These are phyloP conservation scores for Phytophthora agathidicida DNA, from an alignment of 352 stramenopile genomes.

Conservation along the genomic window DNA sequence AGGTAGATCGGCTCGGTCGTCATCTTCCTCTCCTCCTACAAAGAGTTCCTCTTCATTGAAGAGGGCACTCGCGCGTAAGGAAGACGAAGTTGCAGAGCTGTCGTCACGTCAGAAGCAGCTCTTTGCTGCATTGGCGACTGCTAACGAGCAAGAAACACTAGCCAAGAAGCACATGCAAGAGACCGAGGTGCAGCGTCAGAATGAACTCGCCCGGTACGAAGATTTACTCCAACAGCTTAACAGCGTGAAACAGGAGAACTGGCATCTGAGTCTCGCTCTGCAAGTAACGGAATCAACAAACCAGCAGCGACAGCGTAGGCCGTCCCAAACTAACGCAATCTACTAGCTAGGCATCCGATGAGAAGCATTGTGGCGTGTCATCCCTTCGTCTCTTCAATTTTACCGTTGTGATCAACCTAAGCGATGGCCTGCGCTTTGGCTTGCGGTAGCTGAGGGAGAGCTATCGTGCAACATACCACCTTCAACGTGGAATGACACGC, in stretches of 20 bases:
- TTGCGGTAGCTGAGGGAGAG: too few relatives aligned
- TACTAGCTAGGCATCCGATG: conserved; percentile 9
- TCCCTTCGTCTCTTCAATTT: too few relatives aligned
- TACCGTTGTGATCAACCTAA: too few relatives aligned
- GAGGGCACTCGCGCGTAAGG: conserved; percentile 41
- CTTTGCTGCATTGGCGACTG: conserved; percentile 56
- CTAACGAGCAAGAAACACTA: conserved; percentile 81
- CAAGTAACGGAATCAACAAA: conserved; percentile 56
- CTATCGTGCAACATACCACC: too few relatives aligned
- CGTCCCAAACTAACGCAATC: not conserved
- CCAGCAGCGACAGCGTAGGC: conserved; percentile 20
- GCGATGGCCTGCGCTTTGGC: too few relatives aligned
- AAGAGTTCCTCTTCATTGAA: conserved; percentile 31
- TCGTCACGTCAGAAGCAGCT: conserved; percentile 34
- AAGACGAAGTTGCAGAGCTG: conserved; percentile 47
- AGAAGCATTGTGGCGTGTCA: conserved; percentile 3
- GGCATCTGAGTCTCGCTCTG: conserved; percentile 65
- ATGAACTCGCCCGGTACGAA: conserved; percentile 48
- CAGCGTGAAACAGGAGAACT: conserved; percentile 70
- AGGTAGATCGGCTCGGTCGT: conserved; percentile 11
- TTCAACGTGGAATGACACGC: too few relatives aligned
- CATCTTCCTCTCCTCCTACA: conserved; percentile 12
- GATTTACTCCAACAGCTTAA: conserved; percentile 61
- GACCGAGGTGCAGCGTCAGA: conserved; percentile 35
- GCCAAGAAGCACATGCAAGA: conserved; percentile 58